Base-by-base conservation (phyloP, 108 stramenopile genomes). In the Schizochytrium sp. region DNA sequence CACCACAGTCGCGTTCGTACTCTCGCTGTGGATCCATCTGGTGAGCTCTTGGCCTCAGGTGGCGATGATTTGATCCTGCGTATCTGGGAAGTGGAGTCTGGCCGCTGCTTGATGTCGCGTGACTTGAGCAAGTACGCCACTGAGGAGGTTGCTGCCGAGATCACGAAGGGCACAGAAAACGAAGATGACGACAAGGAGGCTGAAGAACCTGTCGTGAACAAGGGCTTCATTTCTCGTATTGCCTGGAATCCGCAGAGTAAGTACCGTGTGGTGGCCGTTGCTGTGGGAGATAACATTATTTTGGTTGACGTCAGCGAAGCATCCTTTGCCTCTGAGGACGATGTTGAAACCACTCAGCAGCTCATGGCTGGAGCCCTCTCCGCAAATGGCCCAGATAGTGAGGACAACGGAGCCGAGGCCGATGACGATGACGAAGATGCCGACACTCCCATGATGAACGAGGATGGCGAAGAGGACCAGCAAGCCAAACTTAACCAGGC, bases 61-160 rank as follows among this genome's bases (percentile, higher is more conserved):
- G 96, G 94, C 88, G 94, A 96, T 61, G 97, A 97, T 91, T 97
- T 97, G 4, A 89, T 91, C 69, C 95, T 98, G 8, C 91, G 97
- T 55, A 72, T 99, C 40, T 99, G 98, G 98, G 99, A 98, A 91
- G 97, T 99, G 4, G 92, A 95, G 60, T 97, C 97, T 19, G 95
- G 95, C 3, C 92, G 96, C 50, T 60, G 87, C 44, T 4, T 89
- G n/a, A 3, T 12, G 4, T 56, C 56, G 17, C 61, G 45, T 89
- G 17, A 59, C 72, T 46, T 87, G 61, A 17, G 90, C 95, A 53
- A 88, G 95, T 55, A 89, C 92, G 88, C 94, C 92, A 13, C 41
- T 49, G 96, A 96, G 96, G 92, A 96, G 90, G 41, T 93, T 10
- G 94, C 28, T 28, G 28, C 93, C 87, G 91, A 72, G 8, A 45